Evolutionary conservation across 2,329 filamentous ascomycete genomes (phyloP).

Genomic region (Penicillium palitans): DNA sequence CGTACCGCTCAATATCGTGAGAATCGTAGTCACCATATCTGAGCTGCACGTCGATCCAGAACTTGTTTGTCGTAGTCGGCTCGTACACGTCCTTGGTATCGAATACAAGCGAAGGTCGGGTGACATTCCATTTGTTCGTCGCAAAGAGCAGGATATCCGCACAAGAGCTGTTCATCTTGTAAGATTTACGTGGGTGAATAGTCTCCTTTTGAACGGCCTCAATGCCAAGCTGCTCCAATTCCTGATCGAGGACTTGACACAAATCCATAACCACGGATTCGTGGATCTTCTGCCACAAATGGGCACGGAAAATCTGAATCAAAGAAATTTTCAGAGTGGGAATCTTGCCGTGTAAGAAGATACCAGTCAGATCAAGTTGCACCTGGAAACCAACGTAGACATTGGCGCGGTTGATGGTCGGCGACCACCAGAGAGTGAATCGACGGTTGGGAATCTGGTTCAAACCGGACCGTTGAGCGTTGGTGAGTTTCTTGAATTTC

Average conservation of each 20-base stretch:
- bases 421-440: constrained; percentile 97
- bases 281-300: constrained; percentile 99
- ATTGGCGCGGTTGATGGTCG: constrained; percentile 90
- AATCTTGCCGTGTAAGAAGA: constrained; percentile 98
- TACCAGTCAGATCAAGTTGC: constrained; percentile 94
- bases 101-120: constrained; percentile 85
- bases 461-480: constrained; percentile 92
- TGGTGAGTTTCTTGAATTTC: constrained; percentile 99
- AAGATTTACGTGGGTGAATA: constrained; percentile 97
- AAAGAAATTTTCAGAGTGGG: constrained; percentile 96
- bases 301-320: constrained; percentile 98
- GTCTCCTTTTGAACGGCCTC: constrained; percentile 99
- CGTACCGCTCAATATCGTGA: constrained; percentile 97
- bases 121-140: constrained; percentile 98
- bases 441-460: constrained; percentile 99
- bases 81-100: constrained; percentile 97
- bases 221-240: constrained; percentile 91
- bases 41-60: constrained; percentile 97
- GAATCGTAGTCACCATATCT: constrained; percentile 98
- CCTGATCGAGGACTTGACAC: constrained; percentile 97
- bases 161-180: constrained; percentile 99
- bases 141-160: constrained; percentile 96
- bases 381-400: constrained; percentile 99
- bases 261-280: constrained; percentile 98
- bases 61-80: constrained; percentile 94